Conservation (phyloP, 2,329 filamentous ascomycete genomes). For the Alternaria sp. region DNA sequence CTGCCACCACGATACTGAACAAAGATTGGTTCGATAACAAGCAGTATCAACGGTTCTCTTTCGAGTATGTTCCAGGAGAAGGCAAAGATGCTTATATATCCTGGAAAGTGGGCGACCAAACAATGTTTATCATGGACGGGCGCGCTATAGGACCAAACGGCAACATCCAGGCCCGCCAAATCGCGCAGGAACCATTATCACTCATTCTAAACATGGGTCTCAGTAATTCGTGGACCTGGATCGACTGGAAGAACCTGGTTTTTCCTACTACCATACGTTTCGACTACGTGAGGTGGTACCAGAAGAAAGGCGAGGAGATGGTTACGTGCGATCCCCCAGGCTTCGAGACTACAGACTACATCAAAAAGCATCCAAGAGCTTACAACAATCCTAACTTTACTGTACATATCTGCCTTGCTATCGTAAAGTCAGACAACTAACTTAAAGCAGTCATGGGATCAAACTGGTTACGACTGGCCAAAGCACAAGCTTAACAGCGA, state of each 20-base stretch:
- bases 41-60: slow-evolving; percentile 64
- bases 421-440: slow-evolving; percentile 4
- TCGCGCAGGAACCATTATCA: slow-evolving; percentile 64
- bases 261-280: slow-evolving; percentile 63
- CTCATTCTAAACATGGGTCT: slow-evolving; percentile 63
- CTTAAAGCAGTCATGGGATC: slow-evolving; percentile 38
- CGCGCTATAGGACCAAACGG: slow-evolving; percentile 63
- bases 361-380: slow-evolving; percentile 56
- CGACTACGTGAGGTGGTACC: slow-evolving; percentile 65
- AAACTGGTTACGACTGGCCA: slow-evolving; percentile 51
- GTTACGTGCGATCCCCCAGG: slow-evolving; percentile 65
- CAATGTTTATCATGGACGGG: slow-evolving; percentile 62
- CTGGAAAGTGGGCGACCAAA: slow-evolving; percentile 63
- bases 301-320: slow-evolving; percentile 57
- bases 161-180: slow-evolving; percentile 59
- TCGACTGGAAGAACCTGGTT: slow-evolving; percentile 55
- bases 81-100: slow-evolving; percentile 56
- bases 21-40: slow-evolving; percentile 64
- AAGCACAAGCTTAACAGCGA: slow-evolving; percentile 56
- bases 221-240: slow-evolving; percentile 59
- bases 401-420: slow-evolving; percentile 43
- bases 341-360: slow-evolving; percentile 62
- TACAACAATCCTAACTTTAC: slow-evolving; percentile 62
- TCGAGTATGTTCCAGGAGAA: slow-evolving; percentile 62
- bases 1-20: slow-evolving; percentile 63